These are phyloP conservation scores for Syzygium aqueum DNA, from an alignment of 345 rosid genomes.

Conservation along the genomic window DNA sequence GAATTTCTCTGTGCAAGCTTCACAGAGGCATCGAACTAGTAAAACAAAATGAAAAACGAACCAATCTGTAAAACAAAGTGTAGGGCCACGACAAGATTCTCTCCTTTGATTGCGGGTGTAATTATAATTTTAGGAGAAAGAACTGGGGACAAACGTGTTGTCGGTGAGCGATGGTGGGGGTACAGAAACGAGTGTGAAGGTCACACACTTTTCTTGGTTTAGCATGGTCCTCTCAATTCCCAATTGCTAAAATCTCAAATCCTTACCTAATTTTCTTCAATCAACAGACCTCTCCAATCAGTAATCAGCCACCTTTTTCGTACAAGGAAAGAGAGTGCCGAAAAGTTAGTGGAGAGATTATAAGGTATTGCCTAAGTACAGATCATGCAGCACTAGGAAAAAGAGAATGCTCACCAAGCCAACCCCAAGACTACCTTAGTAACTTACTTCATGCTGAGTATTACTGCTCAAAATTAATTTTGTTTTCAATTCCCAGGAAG, in stretches of 20 bases:
- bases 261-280: neutral
- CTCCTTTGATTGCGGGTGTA: neutral
- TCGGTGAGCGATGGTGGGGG: neutral
- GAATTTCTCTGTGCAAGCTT: neutral
- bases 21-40: neutral
- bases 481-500: neutral
- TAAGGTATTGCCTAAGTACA: neutral
- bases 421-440: no score
- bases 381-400: neutral
- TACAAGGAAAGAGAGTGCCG: neutral
- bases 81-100: neutral
- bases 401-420: no score
- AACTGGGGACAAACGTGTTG: neutral
- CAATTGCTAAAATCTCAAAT: neutral
- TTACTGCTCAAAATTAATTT: neutral
- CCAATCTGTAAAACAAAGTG: neutral
- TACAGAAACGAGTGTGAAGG: neutral
- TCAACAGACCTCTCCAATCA: neutral
- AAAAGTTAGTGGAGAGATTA: neutral
- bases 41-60: neutral
- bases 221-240: neutral
- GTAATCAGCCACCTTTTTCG: neutral
- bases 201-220: neutral
- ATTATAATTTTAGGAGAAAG: neutral
- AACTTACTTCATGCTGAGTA: neutral